Evolutionary conservation across 345 rosid genomes (phyloP), one percentile per base, ranked within the genome.

Genomic region (Gossypium rotundifolium): DNA sequence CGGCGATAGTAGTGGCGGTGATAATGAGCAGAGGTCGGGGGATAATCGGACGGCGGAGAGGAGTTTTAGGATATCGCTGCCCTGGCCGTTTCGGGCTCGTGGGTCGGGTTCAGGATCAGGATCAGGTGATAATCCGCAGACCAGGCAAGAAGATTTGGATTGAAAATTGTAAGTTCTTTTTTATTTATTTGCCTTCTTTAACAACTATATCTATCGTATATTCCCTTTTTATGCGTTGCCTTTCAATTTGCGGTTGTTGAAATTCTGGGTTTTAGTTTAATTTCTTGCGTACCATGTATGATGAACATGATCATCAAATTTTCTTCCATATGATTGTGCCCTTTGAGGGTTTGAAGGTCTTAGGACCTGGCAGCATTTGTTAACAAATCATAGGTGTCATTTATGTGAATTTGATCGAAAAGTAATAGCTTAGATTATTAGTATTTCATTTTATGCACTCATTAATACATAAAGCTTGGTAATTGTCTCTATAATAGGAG

Each of bases 71-170:
- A 85, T 89, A 59, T 82, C 90, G 0, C 74, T 89, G 77, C 91
- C 91, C 1, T 87, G 88, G 93, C 82, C 84, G 2, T 86, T 87
- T 62, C 73, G 85, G 66, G 76, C 68, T 2, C 72, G 64, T 63
- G 77, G 78, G 22, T 76, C 88, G 7, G 85, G 79, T 29, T 71
- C 71, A 2, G 55, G 55, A 51, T 33, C 40, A 33, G 83, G 87
- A 11, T 63, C 79, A 4, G 82, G 83, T 60, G 86, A 78, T 3
- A 85, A 79, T 80, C 66, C 83, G 1, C 84, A 80, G 65, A 83
- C 90, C 69, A 79, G 86, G 69, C 85, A 78, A 57, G 92, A 88
- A 80, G 89, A 90, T 81, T 85, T 90, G 79, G 90, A 88, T 79
- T 88, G 78, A 88, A 79, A 81, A 75, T 2, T 76, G 45, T 74